phyloP scores from a whole-genome alignment of 768 basidiomycete species.

The Dioszegia hungarica region DNA sequence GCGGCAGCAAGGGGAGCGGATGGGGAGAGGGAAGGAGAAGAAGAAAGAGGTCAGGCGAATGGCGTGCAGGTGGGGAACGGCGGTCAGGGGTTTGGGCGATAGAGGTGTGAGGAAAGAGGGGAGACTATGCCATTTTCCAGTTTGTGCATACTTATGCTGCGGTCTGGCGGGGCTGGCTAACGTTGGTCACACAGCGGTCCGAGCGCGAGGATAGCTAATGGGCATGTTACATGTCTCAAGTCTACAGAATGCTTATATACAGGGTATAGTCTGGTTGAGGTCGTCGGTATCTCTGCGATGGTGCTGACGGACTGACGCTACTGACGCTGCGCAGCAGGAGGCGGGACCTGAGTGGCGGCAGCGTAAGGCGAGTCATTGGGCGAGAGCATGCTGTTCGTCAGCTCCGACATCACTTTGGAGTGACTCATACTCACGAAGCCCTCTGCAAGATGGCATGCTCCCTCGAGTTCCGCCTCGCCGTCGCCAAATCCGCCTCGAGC shows the following conservation, averaged over 20 bases:
- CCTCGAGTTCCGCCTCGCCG: slow-evolving; percentile 18
- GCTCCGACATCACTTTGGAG: not conserved
- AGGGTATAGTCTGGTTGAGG: too few species aligned
- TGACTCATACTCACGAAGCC: slow-evolving; percentile 16
- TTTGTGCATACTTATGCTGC: too few species aligned
- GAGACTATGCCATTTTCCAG: not conserved
- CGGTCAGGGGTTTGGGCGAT: not conserved
- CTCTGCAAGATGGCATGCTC: slow-evolving; percentile 22
- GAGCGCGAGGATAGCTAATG: too few species aligned
- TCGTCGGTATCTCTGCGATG: too few species aligned
- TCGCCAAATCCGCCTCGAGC: slow-evolving; percentile 12
- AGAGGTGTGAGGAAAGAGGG: not conserved
- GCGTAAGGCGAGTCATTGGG: slow-evolving; percentile 22
- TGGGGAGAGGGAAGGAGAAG: not conserved
- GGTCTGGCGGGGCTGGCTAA: too few species aligned
- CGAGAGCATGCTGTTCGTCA: slow-evolving; percentile 3
- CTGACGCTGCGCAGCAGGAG: slow-evolving; percentile 1
- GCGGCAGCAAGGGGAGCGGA: slow-evolving; percentile 2
- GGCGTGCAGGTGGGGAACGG: too few species aligned
- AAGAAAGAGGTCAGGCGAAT: too few species aligned
- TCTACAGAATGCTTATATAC: too few species aligned
- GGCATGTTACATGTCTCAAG: too few species aligned
- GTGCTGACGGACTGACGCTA: not conserved
- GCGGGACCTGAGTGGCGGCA: slow-evolving; percentile 6
- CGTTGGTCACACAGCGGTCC: too few species aligned